A percentile compares a stretch with the other conserved stretches of the same genome.
Conservation (phyloP, 1,284 basidiomycete genomes). For the Fomes fomentarius region DNA sequence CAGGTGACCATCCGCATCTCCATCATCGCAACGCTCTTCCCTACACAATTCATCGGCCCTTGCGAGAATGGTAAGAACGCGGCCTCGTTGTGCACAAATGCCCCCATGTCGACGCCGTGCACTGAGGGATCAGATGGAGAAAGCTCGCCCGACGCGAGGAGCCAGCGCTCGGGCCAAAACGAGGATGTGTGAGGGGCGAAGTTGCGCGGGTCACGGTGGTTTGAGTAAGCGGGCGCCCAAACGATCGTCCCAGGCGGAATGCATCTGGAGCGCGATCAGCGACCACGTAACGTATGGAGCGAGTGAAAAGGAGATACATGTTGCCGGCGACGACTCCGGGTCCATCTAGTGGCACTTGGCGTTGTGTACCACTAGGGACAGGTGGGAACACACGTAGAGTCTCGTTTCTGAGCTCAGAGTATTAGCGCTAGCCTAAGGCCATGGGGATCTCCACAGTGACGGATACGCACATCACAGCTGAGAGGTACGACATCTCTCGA, state of each 20-base stretch:
- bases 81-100: background rate
- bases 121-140: too few relatives aligned
- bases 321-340: background rate
- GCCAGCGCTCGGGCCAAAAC: constrained; percentile 35
- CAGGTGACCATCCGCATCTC: background rate
- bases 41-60: too few relatives aligned
- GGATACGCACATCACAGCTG: constrained; percentile 34
- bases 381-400: constrained; percentile 56
- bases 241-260: constrained; percentile 28
- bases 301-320: background rate
- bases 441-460: background rate
- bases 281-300: background rate
- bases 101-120: background rate
- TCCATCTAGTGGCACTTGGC: constrained; percentile 35
- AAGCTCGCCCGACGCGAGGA: constrained; percentile 9
- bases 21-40: too few relatives aligned
- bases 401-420: constrained; percentile 51
- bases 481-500: constrained; percentile 32
- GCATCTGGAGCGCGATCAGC: constrained; percentile 11
- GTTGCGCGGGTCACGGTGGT: constrained; percentile 34
- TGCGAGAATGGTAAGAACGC: constrained; percentile 26
- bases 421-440: background rate
- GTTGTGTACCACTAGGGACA: constrained; percentile 51
- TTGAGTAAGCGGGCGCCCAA: constrained; percentile 21
- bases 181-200: constrained; percentile 25